Conservation (phyloP, 495 filamentous ascomycete genomes). For the Aspergillus kassunensis region DNA sequence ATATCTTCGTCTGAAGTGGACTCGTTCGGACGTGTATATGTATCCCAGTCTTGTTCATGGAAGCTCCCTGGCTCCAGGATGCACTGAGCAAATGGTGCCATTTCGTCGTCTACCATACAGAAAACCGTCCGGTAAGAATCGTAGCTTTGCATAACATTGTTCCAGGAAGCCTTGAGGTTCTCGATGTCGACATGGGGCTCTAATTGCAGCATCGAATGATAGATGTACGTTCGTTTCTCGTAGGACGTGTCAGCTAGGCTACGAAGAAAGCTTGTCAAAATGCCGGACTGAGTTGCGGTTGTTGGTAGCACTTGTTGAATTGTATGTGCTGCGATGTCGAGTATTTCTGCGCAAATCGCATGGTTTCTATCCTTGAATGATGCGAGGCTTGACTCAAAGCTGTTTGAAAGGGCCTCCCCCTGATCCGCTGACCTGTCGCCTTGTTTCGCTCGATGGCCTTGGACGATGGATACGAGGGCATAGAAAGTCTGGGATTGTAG, state of each 20-base stretch:
- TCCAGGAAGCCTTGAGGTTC: slow-evolving; percentile 48
- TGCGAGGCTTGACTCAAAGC: background rate
- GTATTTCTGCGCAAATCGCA: slow-evolving; percentile 33
- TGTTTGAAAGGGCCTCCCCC: background rate
- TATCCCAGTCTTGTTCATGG: slow-evolving; percentile 38
- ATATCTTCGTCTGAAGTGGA: slow-evolving; percentile 24
- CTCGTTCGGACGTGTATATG: slow-evolving; percentile 14
- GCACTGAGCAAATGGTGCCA: slow-evolving; percentile 61
- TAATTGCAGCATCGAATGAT: slow-evolving; percentile 56
- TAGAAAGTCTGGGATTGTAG: slow-evolving; percentile 25
- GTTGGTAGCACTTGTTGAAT: slow-evolving; percentile 67
- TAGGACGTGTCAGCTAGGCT: slow-evolving; percentile 27
- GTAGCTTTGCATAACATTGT: slow-evolving; percentile 33
- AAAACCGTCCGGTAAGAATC: slow-evolving; percentile 64
- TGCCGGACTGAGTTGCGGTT: slow-evolving; percentile 70
- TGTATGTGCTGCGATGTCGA: slow-evolving; percentile 37
- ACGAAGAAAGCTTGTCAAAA: slow-evolving; percentile 59
- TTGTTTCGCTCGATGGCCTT: background rate
- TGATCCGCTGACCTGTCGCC: background rate
- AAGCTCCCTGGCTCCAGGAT: slow-evolving; percentile 7
- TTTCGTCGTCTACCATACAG: slow-evolving; percentile 60
- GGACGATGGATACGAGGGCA: slow-evolving; percentile 25
- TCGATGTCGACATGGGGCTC: slow-evolving; percentile 30
- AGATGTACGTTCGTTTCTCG: slow-evolving; percentile 56
- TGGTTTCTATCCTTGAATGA: slow-evolving; percentile 14